Conservation (phyloP, 495 filamentous ascomycete species). For the Penicillium angulare region DNA sequence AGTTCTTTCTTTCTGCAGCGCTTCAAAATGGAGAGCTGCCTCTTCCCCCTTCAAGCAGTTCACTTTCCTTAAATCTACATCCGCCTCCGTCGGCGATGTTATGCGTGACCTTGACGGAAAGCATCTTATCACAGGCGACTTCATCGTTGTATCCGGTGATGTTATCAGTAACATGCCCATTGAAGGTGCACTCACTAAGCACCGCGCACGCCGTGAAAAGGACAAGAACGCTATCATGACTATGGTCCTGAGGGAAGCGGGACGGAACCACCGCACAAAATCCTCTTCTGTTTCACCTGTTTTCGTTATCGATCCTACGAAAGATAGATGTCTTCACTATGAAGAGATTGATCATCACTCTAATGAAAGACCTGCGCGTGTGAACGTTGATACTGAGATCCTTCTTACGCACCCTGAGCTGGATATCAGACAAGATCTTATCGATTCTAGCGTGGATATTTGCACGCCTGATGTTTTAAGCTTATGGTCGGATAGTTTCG, state of each 20-base stretch:
- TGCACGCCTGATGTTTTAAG: conserved; percentile 94
- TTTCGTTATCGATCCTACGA: conserved; percentile 80
- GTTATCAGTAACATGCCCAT: conserved; percentile 89
- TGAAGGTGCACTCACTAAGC: conserved; percentile 70
- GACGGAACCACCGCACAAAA: conserved; percentile 72
- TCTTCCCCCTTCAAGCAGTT: conserved; percentile 84
- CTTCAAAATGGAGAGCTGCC: conserved; percentile 64
- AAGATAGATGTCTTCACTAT: conserved; percentile 86
- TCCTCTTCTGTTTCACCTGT: conserved; percentile 69
- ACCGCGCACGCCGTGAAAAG: conserved; percentile 74
- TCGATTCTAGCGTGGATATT: conserved; percentile 96
- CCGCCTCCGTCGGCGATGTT: conserved; percentile 88
- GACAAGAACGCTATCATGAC: conserved; percentile 99
- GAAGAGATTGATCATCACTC: conserved; percentile 62
- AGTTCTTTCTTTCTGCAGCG: conserved; percentile 41
- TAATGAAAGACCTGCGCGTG: conserved; percentile 47
- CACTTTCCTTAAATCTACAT: conserved; percentile 81
- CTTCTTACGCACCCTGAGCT: conserved; percentile 62
- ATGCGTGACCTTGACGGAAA: conserved; percentile 92
- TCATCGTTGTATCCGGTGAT: conserved; percentile 90
- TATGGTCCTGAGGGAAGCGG: conserved; percentile 80
- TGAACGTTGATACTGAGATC: conserved; percentile 73
- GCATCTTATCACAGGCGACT: conserved; percentile 82
- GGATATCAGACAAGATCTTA: conserved; percentile 81
- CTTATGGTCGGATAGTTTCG: conserved; percentile 96